These are phyloP conservation scores for Chondrostereum purpureum DNA, from an alignment of 1,284 basidiomycete species.

Conservation along the genomic window DNA sequence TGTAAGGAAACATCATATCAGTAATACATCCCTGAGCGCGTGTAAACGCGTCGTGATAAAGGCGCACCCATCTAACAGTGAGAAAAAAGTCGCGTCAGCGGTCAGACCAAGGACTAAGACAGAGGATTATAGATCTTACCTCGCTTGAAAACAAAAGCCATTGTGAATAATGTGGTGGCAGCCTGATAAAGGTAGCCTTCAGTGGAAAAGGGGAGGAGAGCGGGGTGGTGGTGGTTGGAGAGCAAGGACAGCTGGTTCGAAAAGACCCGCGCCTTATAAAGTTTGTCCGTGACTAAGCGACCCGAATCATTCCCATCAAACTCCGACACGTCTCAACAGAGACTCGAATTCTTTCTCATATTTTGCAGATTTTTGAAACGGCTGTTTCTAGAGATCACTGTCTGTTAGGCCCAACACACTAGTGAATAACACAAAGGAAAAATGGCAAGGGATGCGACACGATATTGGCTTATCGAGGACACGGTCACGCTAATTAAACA, in stretches of 20 bases:
- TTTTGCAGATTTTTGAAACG: too few species aligned
- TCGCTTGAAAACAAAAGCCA: constrained; percentile 15
- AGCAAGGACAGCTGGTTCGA: constrained; percentile 2
- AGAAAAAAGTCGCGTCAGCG: constrained; percentile 2
- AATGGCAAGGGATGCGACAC: too few species aligned
- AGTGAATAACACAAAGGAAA: too few species aligned
- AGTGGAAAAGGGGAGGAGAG: background rate
- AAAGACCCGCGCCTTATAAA: background rate
- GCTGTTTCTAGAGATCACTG: too few species aligned
- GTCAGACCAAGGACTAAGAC: background rate
- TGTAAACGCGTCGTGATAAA: constrained; percentile 18
- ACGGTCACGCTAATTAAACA: background rate
- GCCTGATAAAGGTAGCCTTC: background rate
- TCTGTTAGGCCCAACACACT: too few species aligned
- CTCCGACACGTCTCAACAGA: background rate
- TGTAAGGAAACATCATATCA: constrained; percentile 24
- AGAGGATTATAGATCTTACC: constrained; percentile 6
- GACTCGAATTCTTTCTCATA: too few species aligned
- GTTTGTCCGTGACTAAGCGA: background rate
- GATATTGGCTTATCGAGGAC: too few species aligned
- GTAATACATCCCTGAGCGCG: constrained; percentile 25
- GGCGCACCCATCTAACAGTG: constrained; percentile 15
- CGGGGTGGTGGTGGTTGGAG: constrained; percentile 10
- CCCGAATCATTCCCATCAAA: background rate
- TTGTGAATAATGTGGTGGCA: constrained; percentile 2